phyloP scores from a whole-genome alignment of 75 land plant genomes.

The Cunninghamia lanceolata region DNA sequence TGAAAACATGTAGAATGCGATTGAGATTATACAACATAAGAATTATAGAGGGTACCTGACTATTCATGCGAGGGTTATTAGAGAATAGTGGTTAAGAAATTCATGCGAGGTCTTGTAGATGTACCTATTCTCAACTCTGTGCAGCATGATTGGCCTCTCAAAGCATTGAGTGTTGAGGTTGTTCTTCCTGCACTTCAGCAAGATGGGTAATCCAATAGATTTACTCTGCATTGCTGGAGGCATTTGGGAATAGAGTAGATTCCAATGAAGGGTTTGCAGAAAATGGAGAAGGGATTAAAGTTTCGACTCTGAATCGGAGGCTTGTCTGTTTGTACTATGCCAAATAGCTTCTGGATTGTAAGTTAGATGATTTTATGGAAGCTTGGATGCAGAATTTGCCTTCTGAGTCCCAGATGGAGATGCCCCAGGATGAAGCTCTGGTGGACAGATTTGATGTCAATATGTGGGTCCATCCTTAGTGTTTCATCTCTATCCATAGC shows the following conservation, averaged over 20 bases:
- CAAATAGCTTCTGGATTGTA: slow-evolving; percentile 55
- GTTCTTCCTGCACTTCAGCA: slow-evolving; percentile 40
- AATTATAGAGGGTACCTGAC: too few species aligned
- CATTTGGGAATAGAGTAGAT: slow-evolving; percentile 35
- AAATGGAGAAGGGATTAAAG: not conserved
- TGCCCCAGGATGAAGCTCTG: slow-evolving; percentile 84
- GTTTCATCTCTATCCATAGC: slow-evolving; percentile 60
- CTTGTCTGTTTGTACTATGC: slow-evolving; percentile 80
- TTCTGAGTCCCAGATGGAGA: slow-evolving; percentile 46
- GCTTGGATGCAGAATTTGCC: slow-evolving; percentile 68
- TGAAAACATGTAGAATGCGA: too few species aligned
- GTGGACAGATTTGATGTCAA: slow-evolving; percentile 68
- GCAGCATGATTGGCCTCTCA: slow-evolving; percentile 71
- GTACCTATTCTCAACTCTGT: slow-evolving; percentile 57
- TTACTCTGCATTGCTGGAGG: slow-evolving; percentile 57
- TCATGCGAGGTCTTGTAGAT: slow-evolving; percentile 53
- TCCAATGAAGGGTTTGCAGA: slow-evolving; percentile 6
- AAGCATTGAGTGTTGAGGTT: slow-evolving; percentile 42
- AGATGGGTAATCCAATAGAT: slow-evolving; percentile 57
- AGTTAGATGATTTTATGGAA: slow-evolving; percentile 66
- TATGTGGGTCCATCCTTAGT: slow-evolving; percentile 64
- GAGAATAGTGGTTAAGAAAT: slow-evolving; percentile 72
- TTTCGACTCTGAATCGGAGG: slow-evolving; percentile 72
- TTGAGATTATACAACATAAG: too few species aligned
- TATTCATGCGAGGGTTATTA: slow-evolving; percentile 47